A percentile compares a stretch with the other conserved stretches of the same genome.
Evolutionary conservation across 768 basidiomycete species (phyloP).

Genomic region (Neoboletus brunneissimus): DNA sequence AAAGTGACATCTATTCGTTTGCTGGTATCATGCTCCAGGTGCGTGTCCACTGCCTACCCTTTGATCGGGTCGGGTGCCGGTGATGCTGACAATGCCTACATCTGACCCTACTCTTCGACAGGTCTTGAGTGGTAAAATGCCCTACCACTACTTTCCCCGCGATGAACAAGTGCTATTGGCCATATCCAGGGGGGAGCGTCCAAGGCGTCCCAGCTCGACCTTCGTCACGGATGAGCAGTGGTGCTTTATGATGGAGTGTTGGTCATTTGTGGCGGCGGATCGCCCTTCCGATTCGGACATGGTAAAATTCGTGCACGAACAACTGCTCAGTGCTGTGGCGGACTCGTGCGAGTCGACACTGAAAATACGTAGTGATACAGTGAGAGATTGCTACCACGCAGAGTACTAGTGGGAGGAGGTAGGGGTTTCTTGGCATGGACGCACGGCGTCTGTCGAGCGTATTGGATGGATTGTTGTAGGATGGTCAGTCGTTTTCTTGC

Average conservation of each 20-base stretch:
- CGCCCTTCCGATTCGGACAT: conserved; percentile 35
- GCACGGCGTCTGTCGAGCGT: background rate
- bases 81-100: background rate
- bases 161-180: conserved; percentile 21
- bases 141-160: conserved; percentile 20
- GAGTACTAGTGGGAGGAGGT: background rate
- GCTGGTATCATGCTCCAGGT: conserved; percentile 26
- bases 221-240: conserved; percentile 19
- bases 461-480: background rate
- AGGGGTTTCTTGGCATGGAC: background rate
- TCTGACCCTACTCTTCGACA: background rate
- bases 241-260: conserved; percentile 24
- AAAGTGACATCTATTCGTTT: conserved; percentile 40
- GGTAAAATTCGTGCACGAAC: conserved; percentile 16
- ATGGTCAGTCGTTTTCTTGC: background rate
- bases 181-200: conserved; percentile 11
- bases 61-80: too few relatives aligned
- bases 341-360: background rate
- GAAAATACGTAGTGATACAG: background rate
- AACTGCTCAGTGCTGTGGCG: conserved; percentile 8
- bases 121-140: conserved; percentile 22
- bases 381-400: background rate
- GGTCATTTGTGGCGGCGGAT: conserved; percentile 26
- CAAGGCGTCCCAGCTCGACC: conserved; percentile 9
- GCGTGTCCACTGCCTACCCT: background rate